Evolutionary conservation across 179 eudicot species (phyloP).

Genomic region (Spinacia oleracea): DNA sequence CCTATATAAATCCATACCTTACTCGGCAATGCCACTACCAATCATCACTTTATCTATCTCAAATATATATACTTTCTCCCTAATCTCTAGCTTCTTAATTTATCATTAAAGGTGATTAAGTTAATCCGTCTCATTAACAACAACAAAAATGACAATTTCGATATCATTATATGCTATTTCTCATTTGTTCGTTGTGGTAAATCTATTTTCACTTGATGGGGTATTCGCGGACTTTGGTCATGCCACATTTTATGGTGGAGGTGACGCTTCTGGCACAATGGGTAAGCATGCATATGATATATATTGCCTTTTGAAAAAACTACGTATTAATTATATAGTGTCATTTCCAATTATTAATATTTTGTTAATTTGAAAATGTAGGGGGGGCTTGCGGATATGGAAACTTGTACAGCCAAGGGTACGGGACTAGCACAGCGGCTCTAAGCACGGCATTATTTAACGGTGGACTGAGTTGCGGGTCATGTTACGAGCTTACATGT

Average conservation of each 20-base stretch:
- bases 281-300: no score
- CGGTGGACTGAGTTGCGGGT: constrained; percentile 56
- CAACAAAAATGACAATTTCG: constrained; percentile 6
- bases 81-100: not conserved
- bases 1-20: constrained; percentile 18
- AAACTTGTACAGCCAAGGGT: constrained; percentile 60
- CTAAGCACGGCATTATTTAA: constrained; percentile 63
- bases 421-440: constrained; percentile 65
- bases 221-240: constrained; percentile 31
- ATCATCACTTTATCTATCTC: not conserved
- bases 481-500: constrained; percentile 58
- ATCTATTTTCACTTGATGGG: constrained; percentile 17
- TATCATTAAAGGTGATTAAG: not conserved
- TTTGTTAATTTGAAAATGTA: constrained; percentile 19
- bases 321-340: no score
- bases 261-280: constrained; percentile 51
- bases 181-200: constrained; percentile 31
- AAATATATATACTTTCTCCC: not conserved
- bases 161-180: constrained; percentile 16
- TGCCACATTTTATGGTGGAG: constrained; percentile 47
- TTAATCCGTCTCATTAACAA: not conserved
- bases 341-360: no score
- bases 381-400: constrained; percentile 77
- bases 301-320: no score
- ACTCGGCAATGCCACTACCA: not conserved